phyloP scores from a whole-genome alignment of 1,139 yeast genomes.

The Groenewaldozyma auringiensis region DNA sequence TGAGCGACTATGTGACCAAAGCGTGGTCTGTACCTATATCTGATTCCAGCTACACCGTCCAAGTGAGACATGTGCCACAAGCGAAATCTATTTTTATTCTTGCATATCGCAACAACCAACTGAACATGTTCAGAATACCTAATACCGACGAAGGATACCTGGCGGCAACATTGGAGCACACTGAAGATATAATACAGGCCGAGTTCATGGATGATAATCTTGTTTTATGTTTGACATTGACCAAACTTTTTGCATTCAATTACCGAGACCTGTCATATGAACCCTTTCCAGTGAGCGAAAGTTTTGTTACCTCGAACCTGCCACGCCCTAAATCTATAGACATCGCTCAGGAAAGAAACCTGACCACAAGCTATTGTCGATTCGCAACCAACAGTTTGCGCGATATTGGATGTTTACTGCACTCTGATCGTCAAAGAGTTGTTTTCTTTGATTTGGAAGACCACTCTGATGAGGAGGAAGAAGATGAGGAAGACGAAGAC shows the following conservation, averaged over 20 bases:
- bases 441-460: slow-evolving; percentile 20
- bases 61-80: not conserved
- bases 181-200: slow-evolving; percentile 9
- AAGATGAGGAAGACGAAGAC: slow-evolving; percentile 5
- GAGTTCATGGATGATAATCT: slow-evolving; percentile 18
- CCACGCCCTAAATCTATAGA: not conserved
- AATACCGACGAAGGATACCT: too few relatives aligned
- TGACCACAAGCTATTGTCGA: slow-evolving; percentile 13
- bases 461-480: slow-evolving; percentile 13
- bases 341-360: slow-evolving; percentile 1
- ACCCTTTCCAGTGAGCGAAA: not conserved
- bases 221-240: slow-evolving; percentile 11
- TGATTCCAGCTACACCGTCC: too few relatives aligned
- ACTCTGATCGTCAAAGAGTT: slow-evolving; percentile 17
- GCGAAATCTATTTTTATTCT: not conserved
- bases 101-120: not conserved
- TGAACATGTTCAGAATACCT: too few relatives aligned
- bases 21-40: too few relatives aligned
- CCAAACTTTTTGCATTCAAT: slow-evolving; percentile 6
- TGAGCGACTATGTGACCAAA: too few relatives aligned
- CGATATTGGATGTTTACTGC: slow-evolving; percentile 19
- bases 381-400: slow-evolving; percentile 4
- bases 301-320: not conserved
- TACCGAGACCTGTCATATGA: slow-evolving; percentile 5
- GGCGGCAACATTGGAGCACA: slow-evolving; percentile 1